phyloP scores from a whole-genome alignment of 306 rosid genomes.

The Castanospermum australe region DNA sequence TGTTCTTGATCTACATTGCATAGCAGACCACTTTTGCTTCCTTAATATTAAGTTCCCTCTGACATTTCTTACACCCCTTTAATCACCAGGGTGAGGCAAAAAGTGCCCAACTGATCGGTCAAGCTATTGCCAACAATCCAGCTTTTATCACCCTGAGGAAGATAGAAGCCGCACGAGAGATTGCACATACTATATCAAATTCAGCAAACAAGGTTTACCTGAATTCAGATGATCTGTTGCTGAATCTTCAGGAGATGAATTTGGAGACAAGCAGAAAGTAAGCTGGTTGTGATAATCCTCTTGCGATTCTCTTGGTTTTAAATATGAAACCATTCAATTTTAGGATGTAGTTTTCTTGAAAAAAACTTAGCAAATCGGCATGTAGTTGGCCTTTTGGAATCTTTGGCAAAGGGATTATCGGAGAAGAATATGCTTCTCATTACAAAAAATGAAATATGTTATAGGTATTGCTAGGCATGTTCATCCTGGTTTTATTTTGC shows the following conservation, averaged over 20 bases:
- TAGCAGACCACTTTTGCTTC: background rate
- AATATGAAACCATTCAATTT: background rate
- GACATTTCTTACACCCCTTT: background rate
- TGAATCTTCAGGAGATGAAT: constrained; percentile 70
- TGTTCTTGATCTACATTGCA: background rate
- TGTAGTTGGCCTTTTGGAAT: constrained; percentile 13
- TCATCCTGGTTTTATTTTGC: background rate
- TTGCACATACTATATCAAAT: constrained; percentile 62
- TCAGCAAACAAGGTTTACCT: constrained; percentile 68
- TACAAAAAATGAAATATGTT: background rate
- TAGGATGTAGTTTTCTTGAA: background rate
- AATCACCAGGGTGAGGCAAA: constrained; percentile 75
- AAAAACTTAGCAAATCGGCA: background rate
- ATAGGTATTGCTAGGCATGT: background rate
- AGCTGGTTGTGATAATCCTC: constrained; percentile 4
- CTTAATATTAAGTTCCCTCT: no score
- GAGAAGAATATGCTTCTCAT: background rate
- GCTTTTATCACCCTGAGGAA: constrained; percentile 81
- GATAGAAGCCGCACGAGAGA: constrained; percentile 93
- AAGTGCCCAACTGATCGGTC: constrained; percentile 78
- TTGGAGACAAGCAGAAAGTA: constrained; percentile 46
- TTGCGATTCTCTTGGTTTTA: constrained; percentile 1
- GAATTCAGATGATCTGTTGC: constrained; percentile 69
- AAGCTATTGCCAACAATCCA: constrained; percentile 78
- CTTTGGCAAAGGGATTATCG: background rate